Evolutionary conservation across 176 grass and related monocot genomes (phyloP).

Genomic region (Avena atlantica): DNA sequence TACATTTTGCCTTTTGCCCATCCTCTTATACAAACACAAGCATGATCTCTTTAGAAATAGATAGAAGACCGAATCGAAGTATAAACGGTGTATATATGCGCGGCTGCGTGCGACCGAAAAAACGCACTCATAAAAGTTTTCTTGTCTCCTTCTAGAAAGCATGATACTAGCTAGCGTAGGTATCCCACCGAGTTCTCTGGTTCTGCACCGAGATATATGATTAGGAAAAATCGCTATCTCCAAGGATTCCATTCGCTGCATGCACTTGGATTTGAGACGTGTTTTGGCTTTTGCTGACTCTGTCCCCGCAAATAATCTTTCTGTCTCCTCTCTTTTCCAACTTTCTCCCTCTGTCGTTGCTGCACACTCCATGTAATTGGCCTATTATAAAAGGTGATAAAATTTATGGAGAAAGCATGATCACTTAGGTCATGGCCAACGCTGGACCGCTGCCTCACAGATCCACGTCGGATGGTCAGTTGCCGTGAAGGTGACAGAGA

Average conservation of each 20-base stretch:
- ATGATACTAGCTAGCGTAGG: not conserved
- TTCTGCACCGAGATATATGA: not conserved
- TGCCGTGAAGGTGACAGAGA: too few species aligned
- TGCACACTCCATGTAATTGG: too few species aligned
- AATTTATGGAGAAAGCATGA: too few species aligned
- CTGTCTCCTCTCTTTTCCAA: not conserved
- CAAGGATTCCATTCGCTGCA: not conserved
- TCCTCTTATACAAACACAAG: not conserved
- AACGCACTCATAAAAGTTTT: not conserved
- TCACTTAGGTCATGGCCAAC: too few species aligned
- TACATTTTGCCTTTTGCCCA: not conserved
- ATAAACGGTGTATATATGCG: not conserved
- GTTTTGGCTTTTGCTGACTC: not conserved
- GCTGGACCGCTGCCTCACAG: too few species aligned
- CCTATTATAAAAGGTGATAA: too few species aligned
- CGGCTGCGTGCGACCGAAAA: not conserved
- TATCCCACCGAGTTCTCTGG: not conserved
- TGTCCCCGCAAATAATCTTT: not conserved
- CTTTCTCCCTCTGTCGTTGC: not conserved
- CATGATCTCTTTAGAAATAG: not conserved
- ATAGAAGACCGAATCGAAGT: not conserved
- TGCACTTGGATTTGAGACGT: conserved; percentile 19
- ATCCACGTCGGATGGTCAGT: too few species aligned
- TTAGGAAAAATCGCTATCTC: not conserved
- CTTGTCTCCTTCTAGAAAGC: not conserved